These are phyloP conservation scores for Penicillium brasilianum DNA, from an alignment of 2,329 filamentous ascomycete genomes.

Conservation along the genomic window DNA sequence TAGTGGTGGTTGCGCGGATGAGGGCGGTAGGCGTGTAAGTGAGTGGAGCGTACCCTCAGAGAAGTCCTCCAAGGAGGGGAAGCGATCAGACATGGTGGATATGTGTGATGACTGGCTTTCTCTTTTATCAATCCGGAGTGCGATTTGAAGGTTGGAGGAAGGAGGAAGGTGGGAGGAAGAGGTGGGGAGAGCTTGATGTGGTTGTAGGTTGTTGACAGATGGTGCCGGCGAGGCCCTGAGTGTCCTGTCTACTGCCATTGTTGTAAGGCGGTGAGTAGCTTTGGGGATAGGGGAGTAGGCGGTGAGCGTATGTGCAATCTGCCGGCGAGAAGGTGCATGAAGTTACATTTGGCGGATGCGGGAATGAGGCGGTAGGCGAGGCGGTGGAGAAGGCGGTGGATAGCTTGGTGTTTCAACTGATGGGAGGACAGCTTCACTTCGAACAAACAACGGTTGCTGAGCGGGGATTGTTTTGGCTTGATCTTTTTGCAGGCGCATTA, in stretches of 20 bases:
- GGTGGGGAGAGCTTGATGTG: neutral
- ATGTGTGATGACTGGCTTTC: slow-evolving; percentile 7
- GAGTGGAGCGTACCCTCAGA: slow-evolving; percentile 58
- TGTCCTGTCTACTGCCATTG: slow-evolving; percentile 12
- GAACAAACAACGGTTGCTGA: neutral
- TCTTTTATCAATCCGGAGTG: slow-evolving; percentile 12
- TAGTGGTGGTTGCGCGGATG: slow-evolving; percentile 31
- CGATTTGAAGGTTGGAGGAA: neutral
- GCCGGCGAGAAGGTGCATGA: neutral
- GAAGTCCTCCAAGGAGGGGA: slow-evolving; percentile 80
- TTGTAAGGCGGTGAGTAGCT: slow-evolving; percentile 20
- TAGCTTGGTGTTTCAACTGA: slow-evolving; percentile 18
- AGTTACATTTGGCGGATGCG: neutral
- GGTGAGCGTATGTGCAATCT: neutral
- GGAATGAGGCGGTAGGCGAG: neutral
- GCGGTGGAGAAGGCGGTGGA: slow-evolving; percentile 22
- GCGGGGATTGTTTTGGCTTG: neutral
- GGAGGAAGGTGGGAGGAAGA: neutral
- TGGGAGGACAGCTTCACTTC: slow-evolving; percentile 20
- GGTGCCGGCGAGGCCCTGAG: slow-evolving; percentile 27
- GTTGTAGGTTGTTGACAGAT: slow-evolving; percentile 29
- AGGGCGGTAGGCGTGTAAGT: slow-evolving; percentile 26
- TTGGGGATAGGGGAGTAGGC: neutral
- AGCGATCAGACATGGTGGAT: slow-evolving; percentile 72
- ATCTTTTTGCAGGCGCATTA: neutral